phyloP scores from a whole-genome alignment of 2,329 filamentous ascomycete species.

The Orbilia quercus region DNA sequence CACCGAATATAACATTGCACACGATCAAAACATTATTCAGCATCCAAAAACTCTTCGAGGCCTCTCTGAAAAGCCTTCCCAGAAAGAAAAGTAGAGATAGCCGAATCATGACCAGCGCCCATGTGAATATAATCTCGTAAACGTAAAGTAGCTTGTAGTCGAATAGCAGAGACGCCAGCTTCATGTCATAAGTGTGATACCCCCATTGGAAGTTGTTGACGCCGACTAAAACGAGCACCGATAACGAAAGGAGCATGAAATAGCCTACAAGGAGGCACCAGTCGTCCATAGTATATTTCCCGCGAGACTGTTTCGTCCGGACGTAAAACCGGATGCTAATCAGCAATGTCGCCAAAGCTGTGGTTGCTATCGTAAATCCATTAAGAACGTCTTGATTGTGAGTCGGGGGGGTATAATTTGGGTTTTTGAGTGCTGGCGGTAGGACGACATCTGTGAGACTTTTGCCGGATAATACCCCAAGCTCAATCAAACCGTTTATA shows the following conservation, averaged over 20 bases:
- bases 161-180: conserved; percentile 24
- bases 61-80: conserved; percentile 34
- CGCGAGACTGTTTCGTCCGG: conserved; percentile 25
- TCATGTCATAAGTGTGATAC: conserved; percentile 46
- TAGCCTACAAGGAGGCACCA: conserved; percentile 27
- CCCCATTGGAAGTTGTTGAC: conserved; percentile 49
- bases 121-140: conserved; percentile 37
- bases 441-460: background rate
- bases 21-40: conserved; percentile 41
- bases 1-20: conserved; percentile 30
- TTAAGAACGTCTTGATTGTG: conserved; percentile 36
- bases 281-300: conserved; percentile 38
- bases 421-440: conserved; percentile 33
- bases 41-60: conserved; percentile 21
- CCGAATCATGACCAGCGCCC: conserved; percentile 31
- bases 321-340: conserved; percentile 35
- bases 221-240: conserved; percentile 39
- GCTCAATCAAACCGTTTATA: conserved; percentile 22
- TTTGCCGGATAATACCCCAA: conserved; percentile 30
- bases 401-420: conserved; percentile 32
- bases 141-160: conserved; percentile 44
- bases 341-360: conserved; percentile 25
- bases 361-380: conserved; percentile 29
- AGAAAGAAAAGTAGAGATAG: conserved; percentile 37
- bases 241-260: conserved; percentile 26